Evolutionary conservation across 306 rosid genomes (phyloP).

Genomic region (Astragalus glycyphyllos): DNA sequence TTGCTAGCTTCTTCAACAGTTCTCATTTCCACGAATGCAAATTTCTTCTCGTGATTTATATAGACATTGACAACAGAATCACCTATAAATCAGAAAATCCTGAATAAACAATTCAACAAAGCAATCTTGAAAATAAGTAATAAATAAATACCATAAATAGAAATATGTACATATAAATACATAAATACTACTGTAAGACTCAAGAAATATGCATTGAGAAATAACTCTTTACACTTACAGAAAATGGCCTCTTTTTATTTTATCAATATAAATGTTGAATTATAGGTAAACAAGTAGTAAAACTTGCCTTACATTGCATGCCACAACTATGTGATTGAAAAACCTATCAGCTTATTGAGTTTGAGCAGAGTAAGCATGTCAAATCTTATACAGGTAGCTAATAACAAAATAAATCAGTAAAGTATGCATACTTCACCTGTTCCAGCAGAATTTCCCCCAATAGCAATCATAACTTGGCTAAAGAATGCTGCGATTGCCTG

Average conservation of each 20-base stretch:
- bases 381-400: slow-evolving; percentile 13
- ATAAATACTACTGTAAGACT: neutral
- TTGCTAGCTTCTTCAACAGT: slow-evolving; percentile 91
- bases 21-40: slow-evolving; percentile 93
- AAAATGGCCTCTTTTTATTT: neutral
- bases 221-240: slow-evolving; percentile 13
- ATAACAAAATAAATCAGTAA: slow-evolving; percentile 14
- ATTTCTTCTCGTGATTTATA: slow-evolving; percentile 87
- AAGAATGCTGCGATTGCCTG: slow-evolving; percentile 84
- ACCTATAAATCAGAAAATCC: slow-evolving; percentile 55
- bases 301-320: neutral
- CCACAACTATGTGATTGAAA: slow-evolving; percentile 11
- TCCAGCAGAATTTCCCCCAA: slow-evolving; percentile 84
- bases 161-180: neutral
- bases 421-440: slow-evolving; percentile 52
- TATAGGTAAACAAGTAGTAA: neutral
- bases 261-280: slow-evolving; percentile 13
- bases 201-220: slow-evolving; percentile 17
- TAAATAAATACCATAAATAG: neutral
- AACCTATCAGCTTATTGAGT: neutral
- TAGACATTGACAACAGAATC: slow-evolving; percentile 87
- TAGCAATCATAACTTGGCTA: slow-evolving; percentile 77
- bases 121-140: slow-evolving; percentile 21
- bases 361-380: neutral
- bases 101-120: slow-evolving; percentile 38